Evolutionary conservation across 257 asterid genomes (phyloP).

Genomic region (Haberlea rhodopensis): DNA sequence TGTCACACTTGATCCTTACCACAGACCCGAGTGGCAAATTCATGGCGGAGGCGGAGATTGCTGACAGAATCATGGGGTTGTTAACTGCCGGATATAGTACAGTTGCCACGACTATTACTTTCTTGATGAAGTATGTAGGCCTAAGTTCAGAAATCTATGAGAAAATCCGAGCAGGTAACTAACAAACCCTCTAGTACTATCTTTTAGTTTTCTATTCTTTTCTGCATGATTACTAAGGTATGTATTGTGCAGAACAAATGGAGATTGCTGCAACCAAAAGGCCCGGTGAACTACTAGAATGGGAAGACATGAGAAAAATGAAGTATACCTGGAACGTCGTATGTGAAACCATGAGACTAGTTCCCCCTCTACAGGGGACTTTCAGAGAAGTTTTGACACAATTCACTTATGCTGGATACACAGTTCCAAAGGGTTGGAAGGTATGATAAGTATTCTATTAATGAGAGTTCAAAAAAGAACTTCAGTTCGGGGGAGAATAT

Average conservation of each 20-base stretch:
- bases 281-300: conserved; percentile 45
- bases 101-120: conserved; percentile 59
- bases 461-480: no score
- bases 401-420: conserved; percentile 68
- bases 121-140: conserved; percentile 68
- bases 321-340: conserved; percentile 66
- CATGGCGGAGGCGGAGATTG: conserved; percentile 59
- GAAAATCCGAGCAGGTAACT: conserved; percentile 48
- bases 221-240: background rate
- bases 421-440: conserved; percentile 84
- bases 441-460: conserved; percentile 31
- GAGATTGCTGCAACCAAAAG: conserved; percentile 49
- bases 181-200: background rate
- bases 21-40: conserved; percentile 40
- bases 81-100: conserved; percentile 70
- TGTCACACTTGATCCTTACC: conserved; percentile 47
- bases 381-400: conserved; percentile 57
- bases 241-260: conserved; percentile 52
- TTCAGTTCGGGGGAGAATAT: no score
- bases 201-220: no score
- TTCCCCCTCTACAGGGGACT: conserved; percentile 78
- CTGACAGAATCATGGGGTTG: conserved; percentile 71
- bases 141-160: conserved; percentile 39
- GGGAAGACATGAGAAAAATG: conserved; percentile 73
- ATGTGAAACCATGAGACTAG: conserved; percentile 68